phyloP scores from a whole-genome alignment of 176 grass and related monocot species.

The Lolium multiflorum region DNA sequence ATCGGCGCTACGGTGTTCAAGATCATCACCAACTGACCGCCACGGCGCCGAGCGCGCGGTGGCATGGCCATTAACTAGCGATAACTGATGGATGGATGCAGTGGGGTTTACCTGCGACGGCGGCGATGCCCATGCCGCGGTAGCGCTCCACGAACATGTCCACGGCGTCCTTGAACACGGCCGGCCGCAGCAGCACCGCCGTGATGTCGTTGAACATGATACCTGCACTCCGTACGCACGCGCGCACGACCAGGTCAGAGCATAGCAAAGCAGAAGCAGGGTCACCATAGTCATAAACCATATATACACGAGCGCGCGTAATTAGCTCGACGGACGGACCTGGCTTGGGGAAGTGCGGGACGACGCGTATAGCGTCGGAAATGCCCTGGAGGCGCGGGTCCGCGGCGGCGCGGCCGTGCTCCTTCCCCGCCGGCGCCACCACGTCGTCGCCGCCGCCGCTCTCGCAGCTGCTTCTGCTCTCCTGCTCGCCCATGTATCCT shows the following conservation, averaged over 20 bases:
- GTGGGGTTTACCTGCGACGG: slow-evolving; percentile 70
- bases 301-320: too few species aligned
- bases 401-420: slow-evolving; percentile 28
- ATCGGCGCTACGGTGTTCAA: not conserved
- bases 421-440: slow-evolving; percentile 28
- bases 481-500: slow-evolving; percentile 49
- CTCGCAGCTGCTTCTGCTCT: slow-evolving; percentile 12
- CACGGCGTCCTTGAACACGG: slow-evolving; percentile 80
- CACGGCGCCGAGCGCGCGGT: not conserved
- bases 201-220: slow-evolving; percentile 99
- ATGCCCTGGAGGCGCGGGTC: slow-evolving; percentile 87
- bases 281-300: not conserved
- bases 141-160: slow-evolving; percentile 97
- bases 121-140: slow-evolving; percentile 71
- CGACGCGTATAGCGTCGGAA: slow-evolving; percentile 84
- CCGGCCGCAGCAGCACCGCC: slow-evolving; percentile 73
- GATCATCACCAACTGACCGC: not conserved
- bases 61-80: not conserved
- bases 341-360: slow-evolving; percentile 95
- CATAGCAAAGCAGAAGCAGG: not conserved
- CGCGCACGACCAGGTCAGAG: not conserved
- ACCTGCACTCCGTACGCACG: slow-evolving; percentile 48
- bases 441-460: not conserved
- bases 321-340: slow-evolving; percentile 39
- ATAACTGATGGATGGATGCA: too few species aligned